Conservation (phyloP, 2,329 filamentous ascomycete genomes). For the Cryphonectria nitschkei region DNA sequence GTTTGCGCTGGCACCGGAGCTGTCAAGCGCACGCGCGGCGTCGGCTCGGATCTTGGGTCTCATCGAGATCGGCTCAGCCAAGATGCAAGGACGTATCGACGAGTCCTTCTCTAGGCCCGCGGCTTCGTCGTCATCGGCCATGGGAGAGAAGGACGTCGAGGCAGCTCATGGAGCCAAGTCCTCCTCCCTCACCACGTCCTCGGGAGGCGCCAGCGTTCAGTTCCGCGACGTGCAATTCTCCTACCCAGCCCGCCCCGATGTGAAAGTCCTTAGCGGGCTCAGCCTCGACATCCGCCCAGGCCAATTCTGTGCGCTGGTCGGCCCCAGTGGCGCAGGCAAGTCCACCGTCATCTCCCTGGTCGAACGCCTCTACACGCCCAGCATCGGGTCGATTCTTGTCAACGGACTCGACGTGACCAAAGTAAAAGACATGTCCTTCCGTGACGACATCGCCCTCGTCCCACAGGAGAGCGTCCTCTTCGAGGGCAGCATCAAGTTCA, state of each 20-base stretch:
- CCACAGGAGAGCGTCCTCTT: constrained; percentile 47
- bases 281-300: constrained; percentile 43
- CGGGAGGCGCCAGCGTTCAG: constrained; percentile 41
- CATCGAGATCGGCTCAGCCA: constrained; percentile 30
- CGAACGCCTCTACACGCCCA: constrained; percentile 58
- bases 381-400: constrained; percentile 53
- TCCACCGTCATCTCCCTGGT: constrained; percentile 51
- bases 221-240: constrained; percentile 61
- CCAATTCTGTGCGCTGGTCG: constrained; percentile 48
- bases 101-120: neutral
- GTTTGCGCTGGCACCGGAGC: constrained; percentile 61
- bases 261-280: constrained; percentile 49
- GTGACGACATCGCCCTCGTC: constrained; percentile 44
- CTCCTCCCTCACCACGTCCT: neutral
- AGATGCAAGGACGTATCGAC: constrained; percentile 15
- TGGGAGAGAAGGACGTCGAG: constrained; percentile 34
- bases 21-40: constrained; percentile 55
- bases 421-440: constrained; percentile 34
- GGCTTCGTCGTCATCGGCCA: neutral
- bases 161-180: constrained; percentile 34
- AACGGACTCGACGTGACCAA: constrained; percentile 48
- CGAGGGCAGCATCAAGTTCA: constrained; percentile 46
- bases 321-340: constrained; percentile 52
- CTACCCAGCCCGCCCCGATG: constrained; percentile 62
- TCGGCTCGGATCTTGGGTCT: constrained; percentile 45